Evolutionary conservation across 2,329 filamentous ascomycete species (phyloP).

Genomic region (Colletotrichum ledebouriae): DNA sequence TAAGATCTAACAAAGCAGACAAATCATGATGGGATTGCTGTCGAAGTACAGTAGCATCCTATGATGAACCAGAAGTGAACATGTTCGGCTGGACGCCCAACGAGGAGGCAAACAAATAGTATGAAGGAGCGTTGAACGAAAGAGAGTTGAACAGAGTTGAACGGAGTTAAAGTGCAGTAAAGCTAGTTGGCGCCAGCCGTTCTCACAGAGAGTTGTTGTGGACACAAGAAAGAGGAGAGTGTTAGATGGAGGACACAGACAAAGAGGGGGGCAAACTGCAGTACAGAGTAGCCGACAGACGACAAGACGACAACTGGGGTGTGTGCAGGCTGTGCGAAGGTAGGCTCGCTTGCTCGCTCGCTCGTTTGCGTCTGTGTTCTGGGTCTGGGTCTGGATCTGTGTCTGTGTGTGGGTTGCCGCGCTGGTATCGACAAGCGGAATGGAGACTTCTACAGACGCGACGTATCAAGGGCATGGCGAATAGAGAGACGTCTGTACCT

Average conservation of each 20-base stretch:
- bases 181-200: constrained; percentile 14
- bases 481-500: neutral
- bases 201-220: constrained; percentile 20
- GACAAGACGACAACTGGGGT: too few species aligned
- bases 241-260: constrained; percentile 17
- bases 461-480: constrained; percentile 3
- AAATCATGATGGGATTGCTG: constrained; percentile 39
- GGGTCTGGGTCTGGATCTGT: neutral
- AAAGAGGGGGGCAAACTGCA: constrained; percentile 24
- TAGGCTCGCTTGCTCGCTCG: neutral
- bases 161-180: constrained; percentile 36
- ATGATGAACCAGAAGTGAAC: constrained; percentile 25
- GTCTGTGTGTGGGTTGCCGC: constrained; percentile 27
- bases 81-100: constrained; percentile 31
- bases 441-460: constrained; percentile 18
- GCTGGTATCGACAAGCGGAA: constrained; percentile 11
- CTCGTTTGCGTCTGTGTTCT: constrained; percentile 6
- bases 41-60: constrained; percentile 44
- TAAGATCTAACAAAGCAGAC: constrained; percentile 48
- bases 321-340: neutral
- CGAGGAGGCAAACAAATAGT: constrained; percentile 40
- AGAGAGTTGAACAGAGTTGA: constrained; percentile 9
- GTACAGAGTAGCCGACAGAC: constrained; percentile 1
- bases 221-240: constrained; percentile 35
- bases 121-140: constrained; percentile 39